phyloP scores from a whole-genome alignment of 2,329 filamentous ascomycete genomes.

The Stachybotrys echinatus region DNA sequence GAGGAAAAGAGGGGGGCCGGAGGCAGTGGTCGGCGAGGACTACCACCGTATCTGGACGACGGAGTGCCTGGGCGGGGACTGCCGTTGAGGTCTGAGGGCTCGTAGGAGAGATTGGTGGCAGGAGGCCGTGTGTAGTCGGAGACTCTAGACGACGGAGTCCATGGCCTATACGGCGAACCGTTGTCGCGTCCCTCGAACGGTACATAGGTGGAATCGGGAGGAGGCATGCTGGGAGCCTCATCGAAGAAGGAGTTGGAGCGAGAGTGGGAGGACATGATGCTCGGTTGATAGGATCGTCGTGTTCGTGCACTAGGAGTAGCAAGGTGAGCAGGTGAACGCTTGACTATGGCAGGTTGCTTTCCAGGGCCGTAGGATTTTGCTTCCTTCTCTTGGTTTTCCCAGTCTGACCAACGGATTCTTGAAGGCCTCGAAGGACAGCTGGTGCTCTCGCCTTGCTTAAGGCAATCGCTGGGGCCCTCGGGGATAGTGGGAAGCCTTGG shows the following conservation, averaged over 20 bases:
- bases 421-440: conserved; percentile 14
- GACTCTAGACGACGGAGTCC: conserved; percentile 46
- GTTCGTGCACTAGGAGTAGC: conserved; percentile 32
- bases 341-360: conserved; percentile 12
- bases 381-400: no score
- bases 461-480: conserved; percentile 37
- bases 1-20: conserved; percentile 79
- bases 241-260: conserved; percentile 48
- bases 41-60: conserved; percentile 82
- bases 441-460: conserved; percentile 22
- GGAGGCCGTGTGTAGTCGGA: conserved; percentile 68
- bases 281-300: conserved; percentile 47
- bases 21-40: conserved; percentile 79
- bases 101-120: conserved; percentile 67
- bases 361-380: not conserved
- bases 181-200: conserved; percentile 45
- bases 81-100: conserved; percentile 84
- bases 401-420: no score
- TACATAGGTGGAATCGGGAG: conserved; percentile 59
- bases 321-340: conserved; percentile 34
- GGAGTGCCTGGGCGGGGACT: conserved; percentile 87
- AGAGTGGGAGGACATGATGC: conserved; percentile 41
- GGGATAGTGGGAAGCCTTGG: conserved; percentile 45
- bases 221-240: conserved; percentile 51
- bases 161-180: conserved; percentile 50